Conservation (phyloP, 805 yeast species). For the Lipomyces orientalis region DNA sequence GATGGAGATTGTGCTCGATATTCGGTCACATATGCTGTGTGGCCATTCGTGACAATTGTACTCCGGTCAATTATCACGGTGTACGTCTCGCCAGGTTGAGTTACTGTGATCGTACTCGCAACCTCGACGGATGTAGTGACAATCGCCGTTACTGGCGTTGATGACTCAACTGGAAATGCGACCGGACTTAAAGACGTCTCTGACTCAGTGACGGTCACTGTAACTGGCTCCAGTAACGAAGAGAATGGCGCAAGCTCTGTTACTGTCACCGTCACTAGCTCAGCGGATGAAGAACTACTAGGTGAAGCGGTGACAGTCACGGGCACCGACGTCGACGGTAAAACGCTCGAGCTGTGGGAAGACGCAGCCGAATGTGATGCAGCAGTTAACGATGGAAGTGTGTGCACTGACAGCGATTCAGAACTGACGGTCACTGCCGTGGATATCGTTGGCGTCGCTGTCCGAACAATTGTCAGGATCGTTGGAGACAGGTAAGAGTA, state of each 20-base stretch:
- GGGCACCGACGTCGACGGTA: not conserved
- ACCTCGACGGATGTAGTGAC: not conserved
- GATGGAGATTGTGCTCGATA: not conserved
- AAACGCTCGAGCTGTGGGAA: not conserved
- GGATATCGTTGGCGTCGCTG: slow-evolving; percentile 5
- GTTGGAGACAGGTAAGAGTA: not conserved
- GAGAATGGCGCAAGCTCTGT: slow-evolving; percentile 2
- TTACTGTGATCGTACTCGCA: slow-evolving; percentile 8
- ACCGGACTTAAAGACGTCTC: not conserved
- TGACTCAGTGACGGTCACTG: slow-evolving; percentile 9
- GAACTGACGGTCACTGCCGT: slow-evolving; percentile 5
- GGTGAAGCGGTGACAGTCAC: not conserved
- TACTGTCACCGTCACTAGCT: not conserved
- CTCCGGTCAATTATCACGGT: not conserved
- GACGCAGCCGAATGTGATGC: not conserved
- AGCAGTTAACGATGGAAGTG: no score
- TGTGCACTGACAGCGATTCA: not conserved
- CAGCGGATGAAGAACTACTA: not conserved
- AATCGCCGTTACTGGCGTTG: not conserved
- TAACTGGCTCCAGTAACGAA: not conserved
- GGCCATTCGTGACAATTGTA: not conserved
- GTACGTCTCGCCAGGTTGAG: slow-evolving; percentile 8
- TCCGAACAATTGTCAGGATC: not conserved
- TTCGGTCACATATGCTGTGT: slow-evolving; percentile 4
- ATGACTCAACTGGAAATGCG: not conserved